phyloP scores from a whole-genome alignment of 2,329 filamentous ascomycete genomes.

The Chaetomium olivaceum region DNA sequence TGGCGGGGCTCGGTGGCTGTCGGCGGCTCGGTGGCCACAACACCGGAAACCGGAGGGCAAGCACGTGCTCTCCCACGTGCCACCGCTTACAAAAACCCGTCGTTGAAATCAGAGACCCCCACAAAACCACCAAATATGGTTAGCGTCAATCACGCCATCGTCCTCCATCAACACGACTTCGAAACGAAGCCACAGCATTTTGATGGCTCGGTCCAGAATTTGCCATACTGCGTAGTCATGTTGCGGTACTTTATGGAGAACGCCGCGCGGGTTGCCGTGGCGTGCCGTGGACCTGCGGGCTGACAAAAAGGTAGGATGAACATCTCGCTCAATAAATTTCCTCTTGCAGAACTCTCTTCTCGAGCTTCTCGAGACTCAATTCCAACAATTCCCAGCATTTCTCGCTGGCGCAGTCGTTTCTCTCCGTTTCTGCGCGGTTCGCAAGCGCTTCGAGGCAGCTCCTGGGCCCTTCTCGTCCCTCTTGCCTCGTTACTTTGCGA shows the following conservation, averaged over 20 bases:
- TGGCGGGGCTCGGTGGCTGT: neutral
- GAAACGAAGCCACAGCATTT: constrained; percentile 7
- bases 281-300: neutral
- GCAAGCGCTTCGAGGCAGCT: constrained; percentile 28
- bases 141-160: constrained; percentile 29
- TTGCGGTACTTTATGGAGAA: constrained; percentile 22
- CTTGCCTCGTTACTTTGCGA: constrained; percentile 28
- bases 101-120: constrained; percentile 8
- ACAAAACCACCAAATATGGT: constrained; percentile 23
- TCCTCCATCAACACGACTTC: constrained; percentile 19
- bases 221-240: constrained; percentile 10
- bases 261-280: constrained; percentile 13
- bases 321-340: constrained; percentile 9
- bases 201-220: constrained; percentile 19
- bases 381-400: constrained; percentile 14
- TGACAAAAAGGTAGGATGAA: constrained; percentile 27
- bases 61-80: constrained; percentile 6
- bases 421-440: constrained; percentile 27
- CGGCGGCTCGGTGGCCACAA: neutral
- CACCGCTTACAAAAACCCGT: neutral
- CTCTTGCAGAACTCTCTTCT: constrained; percentile 8
- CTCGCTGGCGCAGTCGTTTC: constrained; percentile 29
- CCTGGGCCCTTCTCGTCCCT: constrained; percentile 26
- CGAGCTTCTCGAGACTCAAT: neutral
- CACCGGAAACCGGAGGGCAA: constrained; percentile 8